Evolutionary conservation across 192 early-diverging fungal species (phyloP), one percentile per base, ranked within the genome.

Genomic region (Umbelopsis sp.): DNA sequence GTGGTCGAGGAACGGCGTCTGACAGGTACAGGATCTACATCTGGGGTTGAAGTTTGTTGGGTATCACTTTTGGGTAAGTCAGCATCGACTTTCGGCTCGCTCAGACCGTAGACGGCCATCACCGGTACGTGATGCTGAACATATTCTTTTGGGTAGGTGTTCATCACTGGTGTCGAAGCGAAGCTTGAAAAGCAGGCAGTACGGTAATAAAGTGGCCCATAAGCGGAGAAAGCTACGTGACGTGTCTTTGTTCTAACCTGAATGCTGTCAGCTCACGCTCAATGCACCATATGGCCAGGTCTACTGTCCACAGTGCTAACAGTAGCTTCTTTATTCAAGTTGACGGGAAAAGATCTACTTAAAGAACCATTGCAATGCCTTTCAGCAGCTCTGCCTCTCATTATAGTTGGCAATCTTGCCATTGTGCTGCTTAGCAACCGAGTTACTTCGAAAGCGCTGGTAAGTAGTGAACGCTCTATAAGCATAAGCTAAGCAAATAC

Each of bases 51-150:
- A 12, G 79, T 41, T 23, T 45, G 53, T 30, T 71, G 46, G 41
- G 20, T 49, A 13, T 44, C 71, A n/a, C 18, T 23, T 35, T 51
- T 64, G 22, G 68, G 16, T 22, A 67, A 67, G 44, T 76, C 72
- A 20, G 65, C 13, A 18, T 61, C 55, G 15, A 25, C 27, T 8
- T 33, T 61, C 7, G 73, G 61, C 46, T 70, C 69, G 33, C 53
- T 22, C 46, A 89, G 61, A 13, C 87, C 87, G 4, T 81, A 78
- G 15, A 87, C 79, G 33, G 78, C 74, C 68, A 89, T 66, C 35
- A 86, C 76, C 68, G 87, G 87, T 48, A 86, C 80, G 50, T 82
- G 86, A 71, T 87, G 87, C 35, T 81, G 73, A 69, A 86, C 71
- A 52, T 83, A 86, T 69, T 89, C 87, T 15, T 74, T 55, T 15